Evolutionary conservation across 2,329 filamentous ascomycete species (phyloP).

Genomic region (Microsporum canis): DNA sequence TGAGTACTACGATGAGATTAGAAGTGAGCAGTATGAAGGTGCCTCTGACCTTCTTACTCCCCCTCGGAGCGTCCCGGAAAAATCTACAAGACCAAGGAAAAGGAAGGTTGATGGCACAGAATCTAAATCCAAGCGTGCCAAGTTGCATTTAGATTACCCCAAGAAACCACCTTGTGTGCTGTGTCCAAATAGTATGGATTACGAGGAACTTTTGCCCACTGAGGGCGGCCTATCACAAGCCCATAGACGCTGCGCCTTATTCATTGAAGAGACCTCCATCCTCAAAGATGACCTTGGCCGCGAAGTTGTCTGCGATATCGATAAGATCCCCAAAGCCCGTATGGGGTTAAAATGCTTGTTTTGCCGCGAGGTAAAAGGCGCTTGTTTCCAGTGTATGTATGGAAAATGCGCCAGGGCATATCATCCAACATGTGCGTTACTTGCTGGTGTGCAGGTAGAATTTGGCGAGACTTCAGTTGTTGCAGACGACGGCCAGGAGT

Average conservation of each 20-base stretch:
- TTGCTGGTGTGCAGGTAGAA: constrained; percentile 86
- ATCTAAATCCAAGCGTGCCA: constrained; percentile 64
- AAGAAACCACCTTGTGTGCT: constrained; percentile 74
- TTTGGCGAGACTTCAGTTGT: constrained; percentile 75
- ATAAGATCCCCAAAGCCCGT: constrained; percentile 73
- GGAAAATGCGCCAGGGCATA: constrained; percentile 91
- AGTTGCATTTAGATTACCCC: constrained; percentile 59
- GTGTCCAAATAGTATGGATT: constrained; percentile 80
- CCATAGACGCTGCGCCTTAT: constrained; percentile 78
- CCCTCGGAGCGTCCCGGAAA: constrained; percentile 60
- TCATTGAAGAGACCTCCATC: constrained; percentile 85
- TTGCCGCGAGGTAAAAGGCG: constrained; percentile 88
- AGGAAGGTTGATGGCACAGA: constrained; percentile 50
- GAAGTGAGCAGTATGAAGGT: constrained; percentile 55
- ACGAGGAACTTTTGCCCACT: constrained; percentile 70
- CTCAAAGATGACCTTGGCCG: constrained; percentile 54
- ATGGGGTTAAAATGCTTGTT: constrained; percentile 88
- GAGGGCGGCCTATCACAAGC: constrained; percentile 71
- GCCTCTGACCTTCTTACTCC: constrained; percentile 65
- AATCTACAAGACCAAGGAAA: constrained; percentile 55
- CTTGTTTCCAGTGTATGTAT: constrained; percentile 90
- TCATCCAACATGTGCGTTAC: constrained; percentile 86
- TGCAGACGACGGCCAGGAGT: constrained; percentile 81
- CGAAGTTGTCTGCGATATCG: constrained; percentile 66
- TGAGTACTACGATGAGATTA: constrained; percentile 35